Evolutionary conservation across 2,329 filamentous ascomycete genomes (phyloP).

Genomic region (Aspergillus quadricinctus): DNA sequence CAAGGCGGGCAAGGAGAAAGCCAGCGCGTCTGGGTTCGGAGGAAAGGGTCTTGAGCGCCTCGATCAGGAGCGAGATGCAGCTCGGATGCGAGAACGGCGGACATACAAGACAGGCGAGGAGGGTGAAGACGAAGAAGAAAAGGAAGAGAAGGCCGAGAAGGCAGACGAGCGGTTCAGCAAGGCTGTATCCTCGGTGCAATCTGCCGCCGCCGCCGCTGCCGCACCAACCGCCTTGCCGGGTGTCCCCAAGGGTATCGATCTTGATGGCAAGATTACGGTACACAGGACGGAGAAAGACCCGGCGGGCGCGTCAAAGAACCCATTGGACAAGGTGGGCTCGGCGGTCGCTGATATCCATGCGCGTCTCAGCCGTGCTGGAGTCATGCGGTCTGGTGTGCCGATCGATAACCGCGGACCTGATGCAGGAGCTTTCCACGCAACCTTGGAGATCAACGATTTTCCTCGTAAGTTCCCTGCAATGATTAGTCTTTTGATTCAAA

Average conservation of each 20-base stretch:
- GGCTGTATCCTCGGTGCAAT: slow-evolving; percentile 61
- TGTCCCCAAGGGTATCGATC: slow-evolving; percentile 54
- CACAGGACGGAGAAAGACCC: slow-evolving; percentile 62
- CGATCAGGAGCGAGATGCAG: slow-evolving; percentile 84
- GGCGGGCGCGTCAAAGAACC: slow-evolving; percentile 51
- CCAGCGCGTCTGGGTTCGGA: slow-evolving; percentile 78
- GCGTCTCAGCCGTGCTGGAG: slow-evolving; percentile 81
- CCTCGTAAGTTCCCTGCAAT: slow-evolving; percentile 54
- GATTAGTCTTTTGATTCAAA: not conserved
- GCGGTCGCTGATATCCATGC: slow-evolving; percentile 88
- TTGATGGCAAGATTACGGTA: slow-evolving; percentile 68
- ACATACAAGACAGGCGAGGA: slow-evolving; percentile 89
- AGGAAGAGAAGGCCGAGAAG: slow-evolving; percentile 65
- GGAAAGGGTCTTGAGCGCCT: slow-evolving; percentile 90
- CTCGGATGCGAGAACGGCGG: slow-evolving; percentile 79
- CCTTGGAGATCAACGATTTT: slow-evolving; percentile 98
- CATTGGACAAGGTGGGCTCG: slow-evolving; percentile 81
- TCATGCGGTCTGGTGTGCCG: slow-evolving; percentile 84
- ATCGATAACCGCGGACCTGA: slow-evolving; percentile 99
- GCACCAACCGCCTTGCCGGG: slow-evolving; percentile 31
- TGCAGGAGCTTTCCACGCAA: slow-evolving; percentile 93
- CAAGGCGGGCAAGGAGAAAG: slow-evolving; percentile 86
- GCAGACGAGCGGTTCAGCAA: slow-evolving; percentile 52
- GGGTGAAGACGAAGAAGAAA: slow-evolving; percentile 67
- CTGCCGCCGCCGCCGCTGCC: slow-evolving; percentile 49